Evolutionary conservation across 306 rosid genomes (phyloP).

Genomic region (Pyrus bretschneideri): DNA sequence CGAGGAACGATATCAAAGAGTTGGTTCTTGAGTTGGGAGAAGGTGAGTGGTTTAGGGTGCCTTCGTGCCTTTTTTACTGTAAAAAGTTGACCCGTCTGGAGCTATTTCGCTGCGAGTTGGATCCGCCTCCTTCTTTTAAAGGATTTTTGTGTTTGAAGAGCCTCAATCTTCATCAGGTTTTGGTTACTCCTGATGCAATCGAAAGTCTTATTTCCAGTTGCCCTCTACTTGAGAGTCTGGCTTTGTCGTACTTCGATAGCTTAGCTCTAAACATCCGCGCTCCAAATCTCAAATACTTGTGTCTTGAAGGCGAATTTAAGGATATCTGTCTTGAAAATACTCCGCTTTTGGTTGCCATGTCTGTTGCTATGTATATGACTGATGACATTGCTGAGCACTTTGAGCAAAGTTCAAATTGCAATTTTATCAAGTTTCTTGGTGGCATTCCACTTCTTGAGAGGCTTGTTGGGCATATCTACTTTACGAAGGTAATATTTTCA

Average conservation of each 20-base stretch:
- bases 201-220: slow-evolving; percentile 71
- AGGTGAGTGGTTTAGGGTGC: slow-evolving; percentile 66
- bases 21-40: slow-evolving; percentile 65
- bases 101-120: slow-evolving; percentile 70
- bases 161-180: slow-evolving; percentile 72
- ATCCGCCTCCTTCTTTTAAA: slow-evolving; percentile 61
- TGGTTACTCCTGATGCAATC: slow-evolving; percentile 56
- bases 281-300: slow-evolving; percentile 70
- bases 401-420: slow-evolving; percentile 58
- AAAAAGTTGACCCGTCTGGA: slow-evolving; percentile 58
- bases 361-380: slow-evolving; percentile 64
- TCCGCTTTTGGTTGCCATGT: slow-evolving; percentile 56
- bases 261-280: slow-evolving; percentile 57
- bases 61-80: slow-evolving; percentile 71
- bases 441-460: slow-evolving; percentile 78
- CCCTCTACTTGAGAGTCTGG: slow-evolving; percentile 68
- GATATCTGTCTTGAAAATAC: slow-evolving; percentile 70
- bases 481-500: slow-evolving; percentile 65
- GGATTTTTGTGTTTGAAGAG: slow-evolving; percentile 58
- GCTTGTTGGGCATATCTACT: slow-evolving; percentile 70
- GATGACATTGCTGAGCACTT: slow-evolving; percentile 58
- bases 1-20: slow-evolving; percentile 68
- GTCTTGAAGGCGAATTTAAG: slow-evolving; percentile 82
- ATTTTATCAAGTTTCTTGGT: slow-evolving; percentile 73
- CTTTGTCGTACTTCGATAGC: slow-evolving; percentile 58